Evolutionary conservation across 176 grass and related monocot species (phyloP).

Genomic region (Luzula sylvatica): DNA sequence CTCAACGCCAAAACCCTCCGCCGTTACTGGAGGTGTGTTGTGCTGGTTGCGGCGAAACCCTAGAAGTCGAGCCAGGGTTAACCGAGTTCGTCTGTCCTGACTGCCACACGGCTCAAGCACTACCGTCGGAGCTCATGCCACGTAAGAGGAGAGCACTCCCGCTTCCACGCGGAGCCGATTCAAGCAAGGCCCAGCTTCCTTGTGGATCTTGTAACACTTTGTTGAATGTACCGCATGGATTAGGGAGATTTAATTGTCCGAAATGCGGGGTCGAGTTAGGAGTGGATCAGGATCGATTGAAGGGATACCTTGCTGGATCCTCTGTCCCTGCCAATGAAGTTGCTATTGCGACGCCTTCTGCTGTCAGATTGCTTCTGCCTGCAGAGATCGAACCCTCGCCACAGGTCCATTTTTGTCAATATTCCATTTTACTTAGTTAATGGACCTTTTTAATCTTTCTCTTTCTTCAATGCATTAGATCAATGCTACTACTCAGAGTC

Average conservation of each 20-base stretch:
- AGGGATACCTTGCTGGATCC: constrained; percentile 11
- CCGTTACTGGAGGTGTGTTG: constrained; percentile 36
- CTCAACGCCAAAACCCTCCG: constrained; percentile 15
- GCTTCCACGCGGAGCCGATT: constrained; percentile 4
- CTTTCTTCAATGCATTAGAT: constrained; percentile 2
- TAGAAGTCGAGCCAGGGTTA: constrained; percentile 46
- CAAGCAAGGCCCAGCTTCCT: constrained; percentile 10
- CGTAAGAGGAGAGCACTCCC: constrained; percentile 40
- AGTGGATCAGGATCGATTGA: constrained; percentile 15
- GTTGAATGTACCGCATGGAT: constrained; percentile 33
- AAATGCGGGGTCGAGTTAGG: constrained; percentile 29
- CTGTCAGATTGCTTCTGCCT: constrained; percentile 14
- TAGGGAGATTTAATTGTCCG: constrained; percentile 26
- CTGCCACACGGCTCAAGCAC: constrained; percentile 36
- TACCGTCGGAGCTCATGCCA: constrained; percentile 53
- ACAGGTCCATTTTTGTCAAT: not conserved
- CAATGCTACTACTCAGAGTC: not conserved
- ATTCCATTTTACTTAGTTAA: not conserved
- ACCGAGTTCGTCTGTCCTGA: constrained; percentile 57
- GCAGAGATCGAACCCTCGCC: not conserved
- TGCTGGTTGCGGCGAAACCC: constrained; percentile 45
- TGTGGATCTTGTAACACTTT: constrained; percentile 27
- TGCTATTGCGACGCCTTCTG: constrained; percentile 9
- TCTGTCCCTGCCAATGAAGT: constrained; percentile 7
- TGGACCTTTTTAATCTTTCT: not conserved